phyloP scores from a whole-genome alignment of 768 basidiomycete species.

The Phanerochaete sordida region DNA sequence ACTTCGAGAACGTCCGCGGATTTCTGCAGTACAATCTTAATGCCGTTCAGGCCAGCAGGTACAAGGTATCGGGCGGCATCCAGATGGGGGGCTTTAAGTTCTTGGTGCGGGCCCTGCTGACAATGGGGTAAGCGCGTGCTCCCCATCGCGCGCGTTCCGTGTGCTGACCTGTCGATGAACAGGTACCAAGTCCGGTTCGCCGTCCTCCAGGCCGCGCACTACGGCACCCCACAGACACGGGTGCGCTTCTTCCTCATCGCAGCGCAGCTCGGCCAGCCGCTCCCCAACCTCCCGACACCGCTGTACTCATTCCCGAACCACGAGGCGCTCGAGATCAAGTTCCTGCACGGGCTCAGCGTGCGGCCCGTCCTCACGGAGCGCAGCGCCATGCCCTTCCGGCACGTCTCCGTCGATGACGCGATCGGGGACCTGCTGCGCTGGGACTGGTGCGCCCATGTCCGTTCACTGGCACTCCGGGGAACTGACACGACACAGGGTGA shows the following conservation, averaged over 20 bases:
- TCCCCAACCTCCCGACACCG: slow-evolving; percentile 40
- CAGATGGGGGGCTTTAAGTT: slow-evolving; percentile 76
- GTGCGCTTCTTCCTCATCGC: slow-evolving; percentile 50
- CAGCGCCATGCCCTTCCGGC: slow-evolving; percentile 46
- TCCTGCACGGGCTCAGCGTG: slow-evolving; percentile 39
- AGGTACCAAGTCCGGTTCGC: slow-evolving; percentile 44
- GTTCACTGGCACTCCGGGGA: no score
- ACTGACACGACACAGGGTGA: slow-evolving; percentile 2
- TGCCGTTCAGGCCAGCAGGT: slow-evolving; percentile 29
- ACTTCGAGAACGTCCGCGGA: slow-evolving; percentile 48
- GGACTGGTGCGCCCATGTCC: slow-evolving; percentile 53
- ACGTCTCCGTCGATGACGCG: slow-evolving; percentile 66
- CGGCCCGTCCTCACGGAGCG: slow-evolving; percentile 40
- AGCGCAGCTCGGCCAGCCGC: slow-evolving; percentile 30
- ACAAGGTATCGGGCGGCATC: slow-evolving; percentile 60
- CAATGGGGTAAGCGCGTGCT: slow-evolving; percentile 51
- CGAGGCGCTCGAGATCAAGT: slow-evolving; percentile 47
- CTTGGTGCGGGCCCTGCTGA: slow-evolving; percentile 52
- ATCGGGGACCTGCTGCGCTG: slow-evolving; percentile 70
- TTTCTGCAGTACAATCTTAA: slow-evolving; percentile 39
- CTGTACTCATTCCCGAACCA: slow-evolving; percentile 37
- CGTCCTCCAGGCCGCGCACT: slow-evolving; percentile 45
- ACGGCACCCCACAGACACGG: slow-evolving; percentile 42
- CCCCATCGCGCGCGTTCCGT: neutral
- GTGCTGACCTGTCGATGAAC: no score